Conservation (phyloP, 495 filamentous ascomycete genomes). For the Penicilliopsis zonata region DNA sequence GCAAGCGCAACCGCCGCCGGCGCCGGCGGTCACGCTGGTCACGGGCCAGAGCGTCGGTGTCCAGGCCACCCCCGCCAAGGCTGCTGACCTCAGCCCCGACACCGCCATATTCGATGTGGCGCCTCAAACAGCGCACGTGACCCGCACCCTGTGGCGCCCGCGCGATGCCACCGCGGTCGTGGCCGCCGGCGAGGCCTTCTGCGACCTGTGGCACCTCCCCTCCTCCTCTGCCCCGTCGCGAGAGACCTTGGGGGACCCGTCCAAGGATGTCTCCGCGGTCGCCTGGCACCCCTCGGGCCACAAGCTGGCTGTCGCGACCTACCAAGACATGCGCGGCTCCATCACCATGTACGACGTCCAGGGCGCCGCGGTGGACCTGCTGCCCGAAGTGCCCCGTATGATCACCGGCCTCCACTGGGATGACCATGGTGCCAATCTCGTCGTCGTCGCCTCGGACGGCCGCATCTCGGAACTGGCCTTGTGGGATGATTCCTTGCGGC, state of each 20-base stretch:
- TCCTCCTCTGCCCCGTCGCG: conserved; percentile 19
- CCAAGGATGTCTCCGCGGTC: conserved; percentile 39
- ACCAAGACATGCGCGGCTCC: conserved; percentile 46
- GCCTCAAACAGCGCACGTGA: conserved; percentile 51
- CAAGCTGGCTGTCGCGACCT: conserved; percentile 58
- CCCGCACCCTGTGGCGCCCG: conserved; percentile 68
- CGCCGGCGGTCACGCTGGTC: conserved; percentile 46
- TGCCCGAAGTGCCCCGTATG: conserved; percentile 35
- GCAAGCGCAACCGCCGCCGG: conserved; percentile 41
- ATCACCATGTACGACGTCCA: conserved; percentile 57
- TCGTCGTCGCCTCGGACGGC: conserved; percentile 31
- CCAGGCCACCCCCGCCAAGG: conserved; percentile 43
- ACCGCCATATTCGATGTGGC: conserved; percentile 52
- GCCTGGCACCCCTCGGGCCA: conserved; percentile 61
- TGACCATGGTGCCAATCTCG: conserved; percentile 22
- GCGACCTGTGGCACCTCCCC: conserved; percentile 64
- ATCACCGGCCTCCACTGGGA: conserved; percentile 33
- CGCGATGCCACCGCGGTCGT: conserved; percentile 61
- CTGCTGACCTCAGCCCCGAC: conserved; percentile 52
- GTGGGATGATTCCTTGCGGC: conserved; percentile 31
- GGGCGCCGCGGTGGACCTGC: conserved; percentile 40
- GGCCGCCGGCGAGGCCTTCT: conserved; percentile 66
- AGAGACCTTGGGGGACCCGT: conserved; percentile 27
- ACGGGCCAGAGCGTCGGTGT: conserved; percentile 59
- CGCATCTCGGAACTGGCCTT: conserved; percentile 30